A percentile compares a stretch with the other conserved stretches of the same genome.
Conservation (phyloP, 495 filamentous ascomycete genomes). For the Aspergillus wentii region DNA sequence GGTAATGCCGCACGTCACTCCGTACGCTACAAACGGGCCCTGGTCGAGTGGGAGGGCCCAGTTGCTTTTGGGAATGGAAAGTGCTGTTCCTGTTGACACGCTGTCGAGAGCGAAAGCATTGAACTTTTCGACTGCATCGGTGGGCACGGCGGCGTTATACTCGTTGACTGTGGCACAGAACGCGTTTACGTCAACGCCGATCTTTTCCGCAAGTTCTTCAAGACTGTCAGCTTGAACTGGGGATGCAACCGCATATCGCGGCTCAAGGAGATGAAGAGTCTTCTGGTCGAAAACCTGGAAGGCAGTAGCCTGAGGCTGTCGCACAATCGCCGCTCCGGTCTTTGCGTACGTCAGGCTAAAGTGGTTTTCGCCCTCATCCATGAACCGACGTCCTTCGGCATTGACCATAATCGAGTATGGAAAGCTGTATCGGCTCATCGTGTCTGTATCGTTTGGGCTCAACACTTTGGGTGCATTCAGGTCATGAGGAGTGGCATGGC, state of each 20-base stretch:
- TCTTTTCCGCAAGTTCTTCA: too few species aligned
- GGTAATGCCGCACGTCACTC: conserved; percentile 6
- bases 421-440: conserved; percentile 7
- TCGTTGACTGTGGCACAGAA: too few species aligned
- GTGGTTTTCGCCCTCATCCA: conserved; percentile 4
- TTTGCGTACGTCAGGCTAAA: conserved; percentile 6
- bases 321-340: conserved; percentile 1
- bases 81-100: too few species aligned
- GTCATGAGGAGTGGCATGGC: conserved; percentile 6
- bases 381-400: conserved; percentile 1
- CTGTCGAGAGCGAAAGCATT: too few species aligned
- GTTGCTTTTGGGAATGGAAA: too few species aligned
- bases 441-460: neutral
- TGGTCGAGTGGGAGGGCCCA: neutral
- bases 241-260: too few species aligned
- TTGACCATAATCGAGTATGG: conserved; percentile 4
- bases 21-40: conserved; percentile 4
- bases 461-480: conserved; percentile 3
- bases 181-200: too few species aligned
- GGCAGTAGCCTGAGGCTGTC: neutral
- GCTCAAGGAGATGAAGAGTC: too few species aligned
- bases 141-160: too few species aligned
- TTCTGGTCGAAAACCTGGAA: too few species aligned
- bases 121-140: too few species aligned
- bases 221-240: too few species aligned